Conservation (phyloP, 495 filamentous ascomycete species). For the Alectoria sarmentosa region DNA sequence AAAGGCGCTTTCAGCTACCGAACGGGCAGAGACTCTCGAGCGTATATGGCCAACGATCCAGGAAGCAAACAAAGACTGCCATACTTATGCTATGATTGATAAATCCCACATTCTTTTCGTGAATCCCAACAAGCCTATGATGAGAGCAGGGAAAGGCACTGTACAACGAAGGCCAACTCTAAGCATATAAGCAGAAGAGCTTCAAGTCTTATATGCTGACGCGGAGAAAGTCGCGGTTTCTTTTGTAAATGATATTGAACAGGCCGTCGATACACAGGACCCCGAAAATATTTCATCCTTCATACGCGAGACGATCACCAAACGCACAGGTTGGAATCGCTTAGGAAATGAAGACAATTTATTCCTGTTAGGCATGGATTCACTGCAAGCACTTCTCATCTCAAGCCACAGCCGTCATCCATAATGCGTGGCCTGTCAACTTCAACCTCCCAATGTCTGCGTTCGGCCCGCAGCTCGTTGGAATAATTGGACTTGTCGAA, state of each 20-base stretch:
- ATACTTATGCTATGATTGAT: constrained; percentile 38
- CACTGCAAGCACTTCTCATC: constrained; percentile 35
- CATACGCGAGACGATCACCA: constrained; percentile 1
- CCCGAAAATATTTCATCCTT: neutral
- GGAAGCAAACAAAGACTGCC: constrained; percentile 38
- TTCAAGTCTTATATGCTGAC: constrained; percentile 29
- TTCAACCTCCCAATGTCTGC: too few species aligned
- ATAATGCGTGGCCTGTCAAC: too few species aligned
- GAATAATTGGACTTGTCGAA: too few species aligned
- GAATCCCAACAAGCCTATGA: constrained; percentile 31
- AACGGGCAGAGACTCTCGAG: constrained; percentile 27
- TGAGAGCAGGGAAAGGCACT: constrained; percentile 41
- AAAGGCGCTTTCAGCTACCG: constrained; percentile 12
- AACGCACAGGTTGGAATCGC: neutral
- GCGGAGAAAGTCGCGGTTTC: constrained; percentile 20
- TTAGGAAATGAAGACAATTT: constrained; percentile 25
- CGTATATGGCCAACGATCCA: constrained; percentile 42
- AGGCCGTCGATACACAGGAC: neutral
- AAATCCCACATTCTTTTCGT: constrained; percentile 38
- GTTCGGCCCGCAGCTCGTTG: too few species aligned
- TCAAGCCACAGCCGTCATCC: too few species aligned
- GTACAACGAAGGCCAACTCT: constrained; percentile 34
- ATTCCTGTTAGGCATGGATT: constrained; percentile 44
- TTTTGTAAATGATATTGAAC: neutral
- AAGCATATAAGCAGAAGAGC: constrained; percentile 25